Conservation (phyloP, 495 filamentous ascomycete genomes). For the Hypoxylon trugodes region DNA sequence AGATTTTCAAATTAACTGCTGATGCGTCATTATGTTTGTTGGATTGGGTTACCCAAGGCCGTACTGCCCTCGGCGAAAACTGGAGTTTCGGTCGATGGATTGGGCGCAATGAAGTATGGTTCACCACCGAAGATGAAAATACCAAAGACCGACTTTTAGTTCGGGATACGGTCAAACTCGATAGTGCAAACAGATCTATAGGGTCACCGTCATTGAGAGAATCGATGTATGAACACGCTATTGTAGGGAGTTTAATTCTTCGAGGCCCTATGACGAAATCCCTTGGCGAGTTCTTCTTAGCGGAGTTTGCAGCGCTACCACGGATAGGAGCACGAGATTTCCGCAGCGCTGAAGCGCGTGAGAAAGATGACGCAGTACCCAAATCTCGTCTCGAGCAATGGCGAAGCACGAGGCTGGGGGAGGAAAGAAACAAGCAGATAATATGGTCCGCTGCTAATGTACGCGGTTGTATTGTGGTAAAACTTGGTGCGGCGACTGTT, state of each 20-base stretch:
- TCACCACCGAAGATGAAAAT: conserved; percentile 22
- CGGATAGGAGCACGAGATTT: conserved; percentile 87
- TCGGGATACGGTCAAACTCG: conserved; percentile 81
- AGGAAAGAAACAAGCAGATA: conserved; percentile 66
- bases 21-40: conserved; percentile 75
- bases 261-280: conserved; percentile 73
- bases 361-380: conserved; percentile 51
- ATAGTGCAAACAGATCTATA: conserved; percentile 54
- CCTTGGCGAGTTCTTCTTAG: conserved; percentile 74
- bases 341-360: conserved; percentile 54
- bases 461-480: conserved; percentile 86
- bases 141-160: conserved; percentile 70
- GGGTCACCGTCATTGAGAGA: conserved; percentile 50
- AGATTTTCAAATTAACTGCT: conserved; percentile 73
- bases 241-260: conserved; percentile 86
- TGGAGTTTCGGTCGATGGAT: conserved; percentile 83
- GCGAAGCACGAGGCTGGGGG: conserved; percentile 52
- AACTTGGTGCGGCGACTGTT: conserved; percentile 70
- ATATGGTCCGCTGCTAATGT: conserved; percentile 89
- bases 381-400: conserved; percentile 52
- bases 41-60: conserved; percentile 92
- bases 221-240: conserved; percentile 70
- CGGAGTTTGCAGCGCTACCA: conserved; percentile 77
- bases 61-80: conserved; percentile 86
- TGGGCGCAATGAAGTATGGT: conserved; percentile 88